Conservation (phyloP, 2,329 filamentous ascomycete genomes). For the Pestalotiopsis sp. region DNA sequence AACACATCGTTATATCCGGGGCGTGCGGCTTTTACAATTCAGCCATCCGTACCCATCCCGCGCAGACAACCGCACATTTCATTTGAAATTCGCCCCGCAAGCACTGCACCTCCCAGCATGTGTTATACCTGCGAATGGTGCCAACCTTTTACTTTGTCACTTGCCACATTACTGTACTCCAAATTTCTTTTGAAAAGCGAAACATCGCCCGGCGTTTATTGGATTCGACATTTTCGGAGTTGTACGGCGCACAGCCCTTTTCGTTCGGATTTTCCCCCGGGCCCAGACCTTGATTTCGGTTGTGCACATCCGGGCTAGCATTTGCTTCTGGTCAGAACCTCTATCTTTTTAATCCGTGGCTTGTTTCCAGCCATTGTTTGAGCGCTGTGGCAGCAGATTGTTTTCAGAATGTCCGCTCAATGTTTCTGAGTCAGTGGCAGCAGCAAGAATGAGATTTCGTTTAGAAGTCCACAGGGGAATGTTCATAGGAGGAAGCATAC, state of each 20-base stretch:
- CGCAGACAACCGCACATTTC: not conserved
- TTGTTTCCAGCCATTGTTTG: not conserved
- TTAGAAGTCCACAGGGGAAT: not conserved
- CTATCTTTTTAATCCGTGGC: not conserved
- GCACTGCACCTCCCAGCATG: not conserved
- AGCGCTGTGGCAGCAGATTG: not conserved
- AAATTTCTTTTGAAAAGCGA: not conserved
- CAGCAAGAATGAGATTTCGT: not conserved
- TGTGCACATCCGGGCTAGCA: constrained; percentile 5
- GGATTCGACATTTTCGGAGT: constrained; percentile 9
- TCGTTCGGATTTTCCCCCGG: not conserved
- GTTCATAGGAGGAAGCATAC: not conserved
- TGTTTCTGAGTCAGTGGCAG: not conserved
- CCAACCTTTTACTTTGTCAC: not conserved
- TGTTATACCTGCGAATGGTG: not conserved
- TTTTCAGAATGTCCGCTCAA: not conserved
- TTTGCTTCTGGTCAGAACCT: not conserved
- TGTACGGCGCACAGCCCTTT: constrained; percentile 1
- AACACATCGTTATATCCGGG: not conserved
- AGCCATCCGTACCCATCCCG: not conserved
- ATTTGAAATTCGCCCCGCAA: not conserved
- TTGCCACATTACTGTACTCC: constrained; percentile 1
- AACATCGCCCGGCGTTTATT: constrained; percentile 8
- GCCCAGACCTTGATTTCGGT: not conserved
- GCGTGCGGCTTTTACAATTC: not conserved